These are phyloP conservation scores for Diplocarpon mali DNA, from an alignment of 2,329 filamentous ascomycete genomes.

Conservation along the genomic window DNA sequence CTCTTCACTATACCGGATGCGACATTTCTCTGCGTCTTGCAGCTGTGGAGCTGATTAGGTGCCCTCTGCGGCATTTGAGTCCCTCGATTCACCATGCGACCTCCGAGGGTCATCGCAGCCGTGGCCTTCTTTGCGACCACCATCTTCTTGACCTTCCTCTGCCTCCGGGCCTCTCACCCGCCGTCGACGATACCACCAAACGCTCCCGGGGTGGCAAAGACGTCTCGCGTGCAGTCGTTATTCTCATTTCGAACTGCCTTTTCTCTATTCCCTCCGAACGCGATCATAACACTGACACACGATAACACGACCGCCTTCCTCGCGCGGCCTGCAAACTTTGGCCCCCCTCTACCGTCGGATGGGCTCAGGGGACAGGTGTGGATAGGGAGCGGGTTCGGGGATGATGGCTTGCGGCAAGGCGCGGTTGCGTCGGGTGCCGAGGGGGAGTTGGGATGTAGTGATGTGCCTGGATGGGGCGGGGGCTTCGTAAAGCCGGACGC, in stretches of 20 bases:
- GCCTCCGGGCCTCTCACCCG: slow-evolving; percentile 21
- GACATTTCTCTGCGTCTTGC: slow-evolving; percentile 9
- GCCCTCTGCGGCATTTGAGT: slow-evolving; percentile 14
- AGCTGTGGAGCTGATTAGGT: slow-evolving; percentile 23
- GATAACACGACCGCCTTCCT: slow-evolving; percentile 98
- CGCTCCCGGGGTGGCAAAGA: slow-evolving; percentile 15
- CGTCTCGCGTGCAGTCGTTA: slow-evolving; percentile 40
- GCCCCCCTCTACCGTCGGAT: slow-evolving; percentile 60
- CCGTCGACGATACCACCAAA: slow-evolving; percentile 15
- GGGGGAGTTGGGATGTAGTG: slow-evolving; percentile 88
- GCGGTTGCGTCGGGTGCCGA: slow-evolving; percentile 43
- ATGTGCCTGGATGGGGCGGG: slow-evolving; percentile 80
- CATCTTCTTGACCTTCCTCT: slow-evolving; percentile 25
- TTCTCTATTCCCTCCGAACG: slow-evolving; percentile 87
- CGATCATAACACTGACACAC: slow-evolving; percentile 90
- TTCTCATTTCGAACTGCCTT: slow-evolving; percentile 67
- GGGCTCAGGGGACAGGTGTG: slow-evolving; percentile 85
- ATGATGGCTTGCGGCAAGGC: slow-evolving; percentile 56
- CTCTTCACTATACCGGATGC: slow-evolving; percentile 15
- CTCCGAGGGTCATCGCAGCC: slow-evolving; percentile 26
- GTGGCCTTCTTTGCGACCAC: slow-evolving; percentile 24
- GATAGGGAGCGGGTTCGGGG: slow-evolving; percentile 86
- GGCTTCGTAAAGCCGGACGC: slow-evolving; percentile 35
- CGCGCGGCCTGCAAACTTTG: slow-evolving; percentile 86
- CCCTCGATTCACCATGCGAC: slow-evolving; percentile 24